Evolutionary conservation across 805 yeast species (phyloP).

Genomic region (Lipomyces mesembrius): DNA sequence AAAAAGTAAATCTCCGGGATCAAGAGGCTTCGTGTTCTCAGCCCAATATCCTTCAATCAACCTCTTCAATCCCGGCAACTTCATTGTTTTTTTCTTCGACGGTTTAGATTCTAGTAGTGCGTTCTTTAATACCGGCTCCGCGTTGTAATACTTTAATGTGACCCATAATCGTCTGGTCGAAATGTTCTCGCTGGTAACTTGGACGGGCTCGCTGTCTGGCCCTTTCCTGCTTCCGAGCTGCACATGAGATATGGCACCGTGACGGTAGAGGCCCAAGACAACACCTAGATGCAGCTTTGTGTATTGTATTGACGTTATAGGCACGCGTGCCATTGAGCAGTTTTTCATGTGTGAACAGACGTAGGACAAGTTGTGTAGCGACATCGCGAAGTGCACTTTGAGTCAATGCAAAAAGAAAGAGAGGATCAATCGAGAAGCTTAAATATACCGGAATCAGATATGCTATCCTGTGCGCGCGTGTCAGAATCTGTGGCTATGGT

Average conservation of each 20-base stretch:
- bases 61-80: conserved; percentile 65
- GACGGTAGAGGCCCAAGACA: conserved; percentile 82
- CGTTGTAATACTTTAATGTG: conserved; percentile 83
- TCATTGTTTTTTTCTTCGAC: conserved; percentile 70
- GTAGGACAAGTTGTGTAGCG: conserved; percentile 57
- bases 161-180: conserved; percentile 88
- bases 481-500: neutral
- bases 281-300: conserved; percentile 81
- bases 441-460: neutral
- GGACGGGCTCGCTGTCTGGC: conserved; percentile 63
- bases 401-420: neutral
- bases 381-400: conserved; percentile 15
- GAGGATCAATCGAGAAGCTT: neutral
- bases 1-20: conserved; percentile 87
- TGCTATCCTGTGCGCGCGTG: neutral
- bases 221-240: conserved; percentile 84
- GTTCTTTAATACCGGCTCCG: conserved; percentile 72
- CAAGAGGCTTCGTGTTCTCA: conserved; percentile 76
- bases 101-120: conserved; percentile 83
- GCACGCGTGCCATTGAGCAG: conserved; percentile 72
- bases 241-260: conserved; percentile 83
- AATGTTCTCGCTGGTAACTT: conserved; percentile 71
- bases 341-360: conserved; percentile 89
- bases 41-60: conserved; percentile 77
- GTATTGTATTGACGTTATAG: conserved; percentile 81